These are phyloP conservation scores for Vigna mungo DNA, from an alignment of 306 rosid species.

Conservation along the genomic window DNA sequence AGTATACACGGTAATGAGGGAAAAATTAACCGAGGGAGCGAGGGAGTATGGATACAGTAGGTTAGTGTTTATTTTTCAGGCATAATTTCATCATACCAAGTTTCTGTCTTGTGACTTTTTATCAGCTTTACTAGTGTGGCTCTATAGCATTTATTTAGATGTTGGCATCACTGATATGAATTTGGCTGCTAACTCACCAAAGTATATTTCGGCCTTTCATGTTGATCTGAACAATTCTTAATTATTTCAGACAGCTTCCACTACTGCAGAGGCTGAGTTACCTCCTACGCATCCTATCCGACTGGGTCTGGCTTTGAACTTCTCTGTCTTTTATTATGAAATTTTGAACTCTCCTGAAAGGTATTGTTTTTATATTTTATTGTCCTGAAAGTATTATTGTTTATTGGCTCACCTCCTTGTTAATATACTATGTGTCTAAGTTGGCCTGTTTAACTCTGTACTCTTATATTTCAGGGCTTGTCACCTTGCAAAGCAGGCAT, in stretches of 20 bases:
- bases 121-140: slow-evolving; percentile 12
- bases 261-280: slow-evolving; percentile 61
- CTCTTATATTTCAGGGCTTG: slow-evolving; percentile 58
- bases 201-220: slow-evolving; percentile 1
- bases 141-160: slow-evolving; percentile 22
- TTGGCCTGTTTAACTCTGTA: slow-evolving; percentile 14
- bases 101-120: neutral
- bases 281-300: slow-evolving; percentile 72
- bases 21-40: neutral
- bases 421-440: neutral
- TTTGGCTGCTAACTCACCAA: slow-evolving; percentile 2
- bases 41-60: neutral
- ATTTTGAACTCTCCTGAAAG: slow-evolving; percentile 79
- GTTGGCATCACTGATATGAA: neutral
- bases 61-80: slow-evolving; percentile 3
- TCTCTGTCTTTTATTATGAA: slow-evolving; percentile 79
- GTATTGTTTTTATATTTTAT: slow-evolving; percentile 40
- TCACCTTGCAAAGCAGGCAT: slow-evolving; percentile 72
- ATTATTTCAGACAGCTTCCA: slow-evolving; percentile 56
- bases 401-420: slow-evolving; percentile 2
- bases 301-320: slow-evolving; percentile 73
- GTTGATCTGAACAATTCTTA: slow-evolving; percentile 23
- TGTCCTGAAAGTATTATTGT: neutral
- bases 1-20: neutral
- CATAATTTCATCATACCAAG: neutral